Evolutionary conservation across 257 asterid species (phyloP).

Genomic region (Solanum etuberosum): DNA sequence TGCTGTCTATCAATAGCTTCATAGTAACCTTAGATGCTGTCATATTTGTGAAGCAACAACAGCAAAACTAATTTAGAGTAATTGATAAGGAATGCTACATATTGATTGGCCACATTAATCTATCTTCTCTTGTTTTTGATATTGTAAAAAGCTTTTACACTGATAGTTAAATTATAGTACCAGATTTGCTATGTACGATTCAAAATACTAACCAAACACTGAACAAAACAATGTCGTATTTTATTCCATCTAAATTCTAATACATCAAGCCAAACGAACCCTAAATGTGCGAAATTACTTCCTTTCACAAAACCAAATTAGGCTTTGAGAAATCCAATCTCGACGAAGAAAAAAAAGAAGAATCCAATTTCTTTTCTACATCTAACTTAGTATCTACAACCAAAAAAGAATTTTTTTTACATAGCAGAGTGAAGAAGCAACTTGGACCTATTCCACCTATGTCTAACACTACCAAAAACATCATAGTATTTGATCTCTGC

Average conservation of each 20-base stretch:
- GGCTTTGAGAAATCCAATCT: background rate
- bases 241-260: background rate
- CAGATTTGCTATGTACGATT: background rate
- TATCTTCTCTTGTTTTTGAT: too few relatives aligned
- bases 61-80: background rate
- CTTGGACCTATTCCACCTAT: constrained; percentile 49
- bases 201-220: background rate
- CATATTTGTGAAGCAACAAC: background rate
- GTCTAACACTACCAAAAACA: constrained; percentile 46
- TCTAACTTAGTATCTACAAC: background rate
- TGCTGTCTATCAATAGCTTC: background rate
- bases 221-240: background rate
- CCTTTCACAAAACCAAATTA: background rate
- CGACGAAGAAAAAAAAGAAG: background rate
- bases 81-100: background rate
- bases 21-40: background rate
- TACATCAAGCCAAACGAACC: background rate
- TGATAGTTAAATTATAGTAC: background rate
- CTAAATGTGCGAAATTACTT: background rate
- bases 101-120: background rate
- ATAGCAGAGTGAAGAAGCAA: constrained; percentile 34
- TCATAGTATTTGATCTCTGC: constrained; percentile 42
- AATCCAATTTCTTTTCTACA: background rate
- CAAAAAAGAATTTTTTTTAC: constrained; percentile 5
- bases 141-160: background rate